Evolutionary conservation across 202 grass and related monocot genomes (phyloP), one percentile per base, ranked within the genome.

Genomic region (Bolboschoenoplectus hybrid): DNA sequence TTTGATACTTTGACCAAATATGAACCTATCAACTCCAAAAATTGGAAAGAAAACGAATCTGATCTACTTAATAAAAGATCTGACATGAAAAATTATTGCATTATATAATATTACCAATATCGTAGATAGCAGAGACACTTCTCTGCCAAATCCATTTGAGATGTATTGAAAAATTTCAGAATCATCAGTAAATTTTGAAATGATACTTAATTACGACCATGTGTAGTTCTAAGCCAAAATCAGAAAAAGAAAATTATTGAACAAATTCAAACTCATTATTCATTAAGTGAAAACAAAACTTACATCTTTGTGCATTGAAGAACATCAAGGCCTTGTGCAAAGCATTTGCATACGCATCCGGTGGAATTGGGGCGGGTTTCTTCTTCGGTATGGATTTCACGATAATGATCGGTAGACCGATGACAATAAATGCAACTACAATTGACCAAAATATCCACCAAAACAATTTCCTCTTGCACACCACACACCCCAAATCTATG

Each of bases 241-340:
- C 13, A 69, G 44, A 86, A 51, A n/a, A 86, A 51, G 62, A 78
- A 78, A 13, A 35, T 51, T 71, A 46, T 72, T 39, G 35, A 56
- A 19, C 3, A 71, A 71, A 84, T 55, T 51, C 5, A 35, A 6
- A 79, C 6, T 57, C 7, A 58, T 1, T 2, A 58, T 11, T 46
- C 2, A 35, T 47, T 10, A 1, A 6, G 13, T 57, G 6, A 9
- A n/a, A 78, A 32, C 36, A 52, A 56, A 0, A 20, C 93, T 90
- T 61, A 99, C 93, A 99, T 91, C 92, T 99, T 81, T 94, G 93
- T 55, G 93, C 93, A 74, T 99, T 96, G 90, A 97, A 99, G 97
- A 99, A 99, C 85, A 91, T 87, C 51, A 99, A 91, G 0, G 92
- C 97, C 88, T 99, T 99, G 92, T 90, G 97, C 20, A 96, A 88